Base-by-base conservation (phyloP, 2,329 filamentous ascomycete genomes). In the Fusarium equiseti region DNA sequence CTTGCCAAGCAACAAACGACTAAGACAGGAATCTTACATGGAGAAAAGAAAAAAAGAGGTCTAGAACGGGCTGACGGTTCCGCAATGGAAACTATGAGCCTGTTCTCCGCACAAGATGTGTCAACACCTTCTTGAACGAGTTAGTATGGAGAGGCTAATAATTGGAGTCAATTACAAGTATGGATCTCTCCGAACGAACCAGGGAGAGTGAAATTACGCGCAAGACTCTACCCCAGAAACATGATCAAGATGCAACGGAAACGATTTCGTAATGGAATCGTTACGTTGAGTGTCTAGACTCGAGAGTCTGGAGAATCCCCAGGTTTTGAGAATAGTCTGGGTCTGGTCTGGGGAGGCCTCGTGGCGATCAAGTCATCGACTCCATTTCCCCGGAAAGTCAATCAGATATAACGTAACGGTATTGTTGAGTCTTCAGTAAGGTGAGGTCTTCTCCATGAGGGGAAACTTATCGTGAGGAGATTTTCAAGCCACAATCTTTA, bases 261-360 rank as follows among this genome's bases (percentile, higher is more conserved):
- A 51, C 69, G 57, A 72, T 72, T 67, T 72, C 69, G 69, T 72
- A 72, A 72, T 72, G 40, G 44, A 64, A 72, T 66, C 62, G 50
- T 44, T 51, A 49, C 29, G 32, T 58, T 43, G 26, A 55, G 38
- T 52, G 57, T 72, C 69, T 55, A 54, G 69, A 72, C 66, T 59
- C 51, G 13, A 55, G 51, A 66, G 69, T 54, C 68, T 71, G 59
- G 68, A 69, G 64, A 56, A 68, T 57, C 69, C 69, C 69, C 69
- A 48, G 61, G 55, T 59, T 64, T 31, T 48, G 53, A 52, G 35
- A 43, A 53, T 50, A 38, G 35, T 8, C 20, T 20, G 20, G 20
- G 20, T 20, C 20, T n/a, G 46, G 63, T 50, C 62, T 50, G 59
- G 59, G 62, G 62, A 59, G 53, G 62, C 56, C 66, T 72, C 53